Evolutionary conservation across 2,329 filamentous ascomycete genomes (phyloP), one percentile per base, ranked within the genome.

Genomic region (Colletotrichum tropicicola): DNA sequence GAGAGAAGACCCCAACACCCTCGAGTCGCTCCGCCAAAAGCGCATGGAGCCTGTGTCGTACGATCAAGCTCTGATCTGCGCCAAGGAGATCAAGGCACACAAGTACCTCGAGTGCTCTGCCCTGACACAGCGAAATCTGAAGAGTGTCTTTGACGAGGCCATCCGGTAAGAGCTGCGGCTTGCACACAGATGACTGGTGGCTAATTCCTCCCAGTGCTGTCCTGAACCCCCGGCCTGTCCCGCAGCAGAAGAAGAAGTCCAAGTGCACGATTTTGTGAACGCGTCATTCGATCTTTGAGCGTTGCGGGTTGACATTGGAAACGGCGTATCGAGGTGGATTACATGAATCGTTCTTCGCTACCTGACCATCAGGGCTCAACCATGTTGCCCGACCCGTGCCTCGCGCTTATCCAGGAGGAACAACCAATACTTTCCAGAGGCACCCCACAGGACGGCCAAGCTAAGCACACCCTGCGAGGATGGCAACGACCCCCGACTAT

Each of bases 61-160:
- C 79, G 93, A 97, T 78, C 92, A 97, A 80, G 96, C 94, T 39
- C 85, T 97, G 68, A 83, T 90, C 69, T 92, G 95, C 69, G 93
- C 94, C 68, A 97, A 97, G 83, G 94, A 98, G 74, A 98, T 99
- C 80, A 91, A 89, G 76, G 95, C 96, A 47, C 92, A 96, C 82
- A 98, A 98, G 83, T 99, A 99, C 81, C 87, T 98, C 43, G 96
- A 99, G 82, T 99, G 96, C 83, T 98, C 96, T 55, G 96, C 96
- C 49, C 84, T 99, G 71, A 99, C 96, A 37, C 96, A 98, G 84
- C 87, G 95, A 75, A 98, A 98, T 79, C 81, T 99, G 72, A 99
- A 99, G 90, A 97, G 93, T 74, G 96, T 99, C 51, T 99, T 99
- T 76, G 96, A 99, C 76, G 95, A 98, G 82, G 96, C 96, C 32